Percentiles rank a stretch among this genome's conserved stretches.
These are phyloP conservation scores for Tetrahymena malaccensis DNA, from an alignment of 73 alveolate genomes.

Conservation along the genomic window DNA sequence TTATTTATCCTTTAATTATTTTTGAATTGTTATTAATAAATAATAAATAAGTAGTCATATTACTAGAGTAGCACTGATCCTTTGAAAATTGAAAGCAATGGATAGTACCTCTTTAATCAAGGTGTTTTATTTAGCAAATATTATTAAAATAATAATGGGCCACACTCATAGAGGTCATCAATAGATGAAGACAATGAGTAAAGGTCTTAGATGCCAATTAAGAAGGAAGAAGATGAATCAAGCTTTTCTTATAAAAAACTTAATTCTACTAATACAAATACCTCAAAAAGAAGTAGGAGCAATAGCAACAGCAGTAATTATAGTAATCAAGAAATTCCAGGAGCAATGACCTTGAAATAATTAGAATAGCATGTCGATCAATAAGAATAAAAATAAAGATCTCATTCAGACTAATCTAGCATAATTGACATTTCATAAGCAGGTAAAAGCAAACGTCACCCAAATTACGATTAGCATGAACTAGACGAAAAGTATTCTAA, in stretches of 20 bases:
- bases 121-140: neutral
- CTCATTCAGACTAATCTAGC: neutral
- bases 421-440: neutral
- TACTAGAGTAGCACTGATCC: neutral
- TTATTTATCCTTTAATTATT: neutral
- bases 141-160: neutral
- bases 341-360: neutral
- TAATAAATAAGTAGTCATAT: neutral
- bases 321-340: neutral
- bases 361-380: neutral
- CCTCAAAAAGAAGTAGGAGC: neutral
- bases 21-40: neutral
- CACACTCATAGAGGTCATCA: neutral
- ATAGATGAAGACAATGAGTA: neutral
- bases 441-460: neutral
- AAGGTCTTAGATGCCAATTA: neutral
- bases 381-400: neutral
- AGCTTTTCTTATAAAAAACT: neutral
- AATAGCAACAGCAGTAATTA: neutral
- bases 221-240: neutral
- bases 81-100: neutral
- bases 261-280: neutral
- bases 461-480: neutral
- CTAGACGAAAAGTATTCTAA: neutral
- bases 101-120: neutral